Conservation (phyloP, 805 yeast species). For the Cyberlindnera nakhonratchasimensis region DNA sequence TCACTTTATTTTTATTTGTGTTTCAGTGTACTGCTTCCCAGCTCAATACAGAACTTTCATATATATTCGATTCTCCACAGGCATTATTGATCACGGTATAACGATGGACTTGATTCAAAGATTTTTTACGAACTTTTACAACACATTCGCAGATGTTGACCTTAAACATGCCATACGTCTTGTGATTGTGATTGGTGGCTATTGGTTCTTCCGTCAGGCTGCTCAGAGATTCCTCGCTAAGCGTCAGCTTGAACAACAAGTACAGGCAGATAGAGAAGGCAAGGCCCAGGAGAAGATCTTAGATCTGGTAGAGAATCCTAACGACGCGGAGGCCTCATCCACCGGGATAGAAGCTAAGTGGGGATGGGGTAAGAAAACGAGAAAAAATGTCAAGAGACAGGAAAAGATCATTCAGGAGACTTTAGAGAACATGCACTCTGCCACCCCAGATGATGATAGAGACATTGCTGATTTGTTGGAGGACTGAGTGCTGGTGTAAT, state of each 20-base stretch:
- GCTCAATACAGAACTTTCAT: too few relatives aligned
- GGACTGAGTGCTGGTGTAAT: constrained; percentile 33
- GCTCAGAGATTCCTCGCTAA: constrained; percentile 54
- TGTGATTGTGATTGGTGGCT: constrained; percentile 57
- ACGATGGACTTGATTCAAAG: constrained; percentile 7
- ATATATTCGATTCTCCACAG: background rate
- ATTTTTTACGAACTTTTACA: constrained; percentile 5
- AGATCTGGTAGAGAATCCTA: constrained; percentile 33
- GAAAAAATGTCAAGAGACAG: constrained; percentile 54
- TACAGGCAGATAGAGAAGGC: constrained; percentile 44
- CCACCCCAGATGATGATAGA: constrained; percentile 52
- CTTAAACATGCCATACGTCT: constrained; percentile 45
- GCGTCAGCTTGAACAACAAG: constrained; percentile 51
- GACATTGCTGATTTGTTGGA: constrained; percentile 69
- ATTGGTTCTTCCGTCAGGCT: constrained; percentile 53
- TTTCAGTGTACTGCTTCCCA: too few relatives aligned
- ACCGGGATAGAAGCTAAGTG: constrained; percentile 44
- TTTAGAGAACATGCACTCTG: constrained; percentile 42
- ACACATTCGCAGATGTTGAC: constrained; percentile 33
- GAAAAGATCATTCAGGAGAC: constrained; percentile 50
- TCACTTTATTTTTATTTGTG: too few relatives aligned
- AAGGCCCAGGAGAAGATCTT: constrained; percentile 35
- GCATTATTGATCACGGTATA: background rate
- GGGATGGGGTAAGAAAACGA: constrained; percentile 81
- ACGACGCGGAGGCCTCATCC: constrained; percentile 35